phyloP scores from a whole-genome alignment of 2,329 filamentous ascomycete genomes.

The Emergomyces orientalis region DNA sequence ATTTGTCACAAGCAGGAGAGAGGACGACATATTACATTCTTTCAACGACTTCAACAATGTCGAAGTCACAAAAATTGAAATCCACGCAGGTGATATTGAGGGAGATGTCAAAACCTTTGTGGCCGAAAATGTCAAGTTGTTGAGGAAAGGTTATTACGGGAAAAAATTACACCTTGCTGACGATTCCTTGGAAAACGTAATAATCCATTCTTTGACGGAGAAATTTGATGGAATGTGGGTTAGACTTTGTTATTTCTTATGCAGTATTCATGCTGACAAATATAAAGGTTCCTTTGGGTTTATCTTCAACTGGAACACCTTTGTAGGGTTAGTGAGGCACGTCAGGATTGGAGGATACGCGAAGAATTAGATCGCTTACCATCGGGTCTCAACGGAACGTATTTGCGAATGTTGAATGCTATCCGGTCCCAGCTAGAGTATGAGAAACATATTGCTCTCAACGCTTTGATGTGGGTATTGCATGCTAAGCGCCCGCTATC shows the following conservation, averaged over 20 bases:
- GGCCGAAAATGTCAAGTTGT: background rate
- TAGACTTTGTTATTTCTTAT: background rate
- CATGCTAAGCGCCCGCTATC: constrained; percentile 1
- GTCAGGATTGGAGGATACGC: background rate
- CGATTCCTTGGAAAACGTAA: background rate
- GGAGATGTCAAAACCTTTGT: constrained; percentile 5
- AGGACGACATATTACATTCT: background rate
- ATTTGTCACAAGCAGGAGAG: background rate
- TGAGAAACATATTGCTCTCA: background rate
- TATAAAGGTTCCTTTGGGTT: constrained; percentile 4
- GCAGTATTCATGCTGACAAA: background rate
- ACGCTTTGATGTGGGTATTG: constrained; percentile 1
- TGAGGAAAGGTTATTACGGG: background rate
- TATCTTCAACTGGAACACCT: constrained; percentile 4
- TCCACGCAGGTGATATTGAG: background rate
- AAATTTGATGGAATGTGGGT: constrained; percentile 4
- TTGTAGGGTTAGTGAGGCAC: background rate
- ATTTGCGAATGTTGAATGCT: background rate
- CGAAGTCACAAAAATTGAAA: background rate
- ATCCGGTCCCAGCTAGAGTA: background rate
- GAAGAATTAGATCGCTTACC: background rate
- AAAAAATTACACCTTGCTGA: background rate
- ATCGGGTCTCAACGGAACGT: background rate
- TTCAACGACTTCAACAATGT: background rate
- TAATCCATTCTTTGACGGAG: background rate